These are phyloP conservation scores for Dillenia suffruticosa DNA, from an alignment of 164 flowering plant genomes.

Conservation along the genomic window DNA sequence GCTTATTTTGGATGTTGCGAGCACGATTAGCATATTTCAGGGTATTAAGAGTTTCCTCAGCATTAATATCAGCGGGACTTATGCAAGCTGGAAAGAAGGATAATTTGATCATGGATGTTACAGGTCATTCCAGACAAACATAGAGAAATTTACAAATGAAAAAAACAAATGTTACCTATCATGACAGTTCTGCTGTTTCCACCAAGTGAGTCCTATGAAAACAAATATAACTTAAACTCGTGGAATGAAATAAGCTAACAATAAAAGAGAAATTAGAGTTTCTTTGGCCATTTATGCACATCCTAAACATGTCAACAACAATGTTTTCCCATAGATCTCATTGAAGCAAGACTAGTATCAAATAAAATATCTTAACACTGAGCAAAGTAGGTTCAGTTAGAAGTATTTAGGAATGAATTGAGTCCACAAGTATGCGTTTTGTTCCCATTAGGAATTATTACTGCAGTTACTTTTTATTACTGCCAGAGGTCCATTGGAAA, in stretches of 20 bases:
- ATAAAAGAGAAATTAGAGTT: constrained; percentile 1
- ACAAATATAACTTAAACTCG: constrained; percentile 3
- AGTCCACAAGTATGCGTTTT: too few species aligned
- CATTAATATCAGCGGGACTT: constrained; percentile 99
- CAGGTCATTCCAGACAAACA: background rate
- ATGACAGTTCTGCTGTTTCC: constrained; percentile 99
- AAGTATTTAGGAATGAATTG: too few species aligned
- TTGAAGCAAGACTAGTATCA: too few species aligned
- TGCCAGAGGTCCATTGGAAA: too few species aligned
- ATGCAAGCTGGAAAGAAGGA: constrained; percentile 74
- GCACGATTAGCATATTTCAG: constrained; percentile 99
- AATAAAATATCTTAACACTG: background rate
- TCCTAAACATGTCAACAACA: background rate
- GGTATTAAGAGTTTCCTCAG: constrained; percentile 97
- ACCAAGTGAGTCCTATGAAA: constrained; percentile 94
- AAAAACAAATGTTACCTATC: constrained; percentile 61
- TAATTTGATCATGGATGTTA: background rate
- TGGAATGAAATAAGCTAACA: background rate
- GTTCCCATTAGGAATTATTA: too few species aligned
- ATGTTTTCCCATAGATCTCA: background rate
- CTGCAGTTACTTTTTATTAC: too few species aligned
- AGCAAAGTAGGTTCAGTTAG: too few species aligned
- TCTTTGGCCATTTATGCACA: background rate
- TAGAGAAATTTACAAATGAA: background rate
- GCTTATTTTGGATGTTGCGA: constrained; percentile 95